phyloP scores from a whole-genome alignment of 2,329 filamentous ascomycete species.

The Phaeosphaeriaceae sp. region DNA sequence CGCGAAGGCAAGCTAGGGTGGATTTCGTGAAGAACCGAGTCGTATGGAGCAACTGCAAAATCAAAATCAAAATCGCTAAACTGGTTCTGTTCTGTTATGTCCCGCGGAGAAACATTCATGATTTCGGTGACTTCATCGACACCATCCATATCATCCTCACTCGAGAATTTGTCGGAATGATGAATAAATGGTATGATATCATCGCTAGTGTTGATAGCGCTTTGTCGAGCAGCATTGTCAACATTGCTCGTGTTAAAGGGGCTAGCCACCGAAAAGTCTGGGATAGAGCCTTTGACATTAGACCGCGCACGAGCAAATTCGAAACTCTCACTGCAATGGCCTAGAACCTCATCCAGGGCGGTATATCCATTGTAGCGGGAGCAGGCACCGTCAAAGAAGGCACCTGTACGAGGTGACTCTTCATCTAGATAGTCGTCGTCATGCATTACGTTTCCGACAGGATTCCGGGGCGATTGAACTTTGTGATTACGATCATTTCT shows the following conservation, averaged over 20 bases:
- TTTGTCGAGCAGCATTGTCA: conserved; percentile 9
- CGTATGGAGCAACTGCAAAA: neutral
- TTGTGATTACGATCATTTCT: too few species aligned
- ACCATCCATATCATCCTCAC: too few species aligned
- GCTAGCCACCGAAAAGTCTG: conserved; percentile 3
- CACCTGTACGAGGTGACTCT: neutral
- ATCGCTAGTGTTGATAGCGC: conserved; percentile 1
- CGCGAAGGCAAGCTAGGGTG: too few species aligned
- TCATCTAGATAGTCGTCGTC: neutral
- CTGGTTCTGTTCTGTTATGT: neutral
- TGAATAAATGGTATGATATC: too few species aligned
- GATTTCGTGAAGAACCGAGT: too few species aligned
- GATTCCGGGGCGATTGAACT: neutral
- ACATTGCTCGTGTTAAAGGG: conserved; percentile 2
- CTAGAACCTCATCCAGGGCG: neutral
- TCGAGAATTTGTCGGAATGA: too few species aligned
- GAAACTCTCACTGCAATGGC: neutral
- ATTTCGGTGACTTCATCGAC: too few species aligned
- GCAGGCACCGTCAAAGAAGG: neutral
- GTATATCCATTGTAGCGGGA: neutral
- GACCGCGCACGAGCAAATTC: neutral
- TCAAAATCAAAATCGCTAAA: neutral
- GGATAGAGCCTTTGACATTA: neutral
- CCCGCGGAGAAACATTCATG: too few species aligned
- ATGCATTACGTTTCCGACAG: neutral